Evolutionary conservation across 75 land plant species (phyloP).

Genomic region (Isoetes taiwanensis): DNA sequence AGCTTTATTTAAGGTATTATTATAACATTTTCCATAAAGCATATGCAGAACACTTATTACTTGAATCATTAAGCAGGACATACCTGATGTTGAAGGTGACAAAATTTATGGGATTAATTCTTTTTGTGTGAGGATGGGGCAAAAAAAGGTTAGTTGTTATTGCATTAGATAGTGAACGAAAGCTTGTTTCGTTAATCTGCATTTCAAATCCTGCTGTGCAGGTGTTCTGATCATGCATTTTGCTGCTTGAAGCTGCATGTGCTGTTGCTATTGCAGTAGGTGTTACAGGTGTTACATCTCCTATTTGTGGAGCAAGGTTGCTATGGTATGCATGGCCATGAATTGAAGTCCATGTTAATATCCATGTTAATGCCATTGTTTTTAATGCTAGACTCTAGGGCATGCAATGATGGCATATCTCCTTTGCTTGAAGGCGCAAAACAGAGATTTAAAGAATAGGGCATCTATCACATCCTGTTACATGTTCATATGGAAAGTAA

Average conservation of each 20-base stretch:
- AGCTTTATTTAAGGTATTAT: slow-evolving; percentile 85
- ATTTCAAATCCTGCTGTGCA: too few species aligned
- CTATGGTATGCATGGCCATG: slow-evolving; percentile 33
- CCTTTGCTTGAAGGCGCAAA: slow-evolving; percentile 57
- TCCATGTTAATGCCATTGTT: too few species aligned
- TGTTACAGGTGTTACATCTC: slow-evolving; percentile 29
- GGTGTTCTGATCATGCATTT: slow-evolving; percentile 92
- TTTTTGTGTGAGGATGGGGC: slow-evolving; percentile 79
- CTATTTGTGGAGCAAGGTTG: slow-evolving; percentile 53
- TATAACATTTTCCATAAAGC: too few species aligned
- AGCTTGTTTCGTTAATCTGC: too few species aligned
- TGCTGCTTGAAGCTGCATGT: slow-evolving; percentile 74
- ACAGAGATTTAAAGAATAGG: slow-evolving; percentile 56
- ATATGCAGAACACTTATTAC: not conserved
- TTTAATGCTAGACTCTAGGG: too few species aligned
- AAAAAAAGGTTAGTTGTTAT: slow-evolving; percentile 33
- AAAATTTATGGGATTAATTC: slow-evolving; percentile 75
- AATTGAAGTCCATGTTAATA: not conserved
- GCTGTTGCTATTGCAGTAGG: slow-evolving; percentile 53
- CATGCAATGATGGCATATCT: slow-evolving; percentile 49
- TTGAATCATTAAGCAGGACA: slow-evolving; percentile 48
- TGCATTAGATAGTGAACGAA: too few species aligned
- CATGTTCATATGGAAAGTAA: slow-evolving; percentile 99
- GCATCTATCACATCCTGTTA: slow-evolving; percentile 72
- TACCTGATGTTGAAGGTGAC: slow-evolving; percentile 97